phyloP scores from a whole-genome alignment of 1,284 basidiomycete genomes.

The Moesziomyces sp. region DNA sequence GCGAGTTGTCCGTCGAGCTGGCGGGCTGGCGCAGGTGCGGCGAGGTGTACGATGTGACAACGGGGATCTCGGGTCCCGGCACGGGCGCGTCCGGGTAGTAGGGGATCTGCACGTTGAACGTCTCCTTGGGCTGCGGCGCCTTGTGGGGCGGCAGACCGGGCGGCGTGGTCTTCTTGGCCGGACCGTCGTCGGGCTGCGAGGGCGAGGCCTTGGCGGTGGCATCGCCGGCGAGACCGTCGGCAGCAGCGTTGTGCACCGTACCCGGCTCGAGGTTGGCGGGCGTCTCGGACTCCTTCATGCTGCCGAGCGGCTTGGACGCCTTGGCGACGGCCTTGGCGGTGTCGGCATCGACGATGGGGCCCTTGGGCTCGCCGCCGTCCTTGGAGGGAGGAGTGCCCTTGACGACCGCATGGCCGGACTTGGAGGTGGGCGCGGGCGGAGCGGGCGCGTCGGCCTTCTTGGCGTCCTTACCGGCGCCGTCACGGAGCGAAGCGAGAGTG shows the following conservation, averaged over 20 bases:
- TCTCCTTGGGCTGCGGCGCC: conserved; percentile 44
- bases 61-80: conserved; percentile 45
- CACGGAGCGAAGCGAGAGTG: conserved; percentile 52
- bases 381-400: conserved; percentile 26
- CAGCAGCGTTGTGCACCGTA: conserved; percentile 48
- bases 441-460: conserved; percentile 18
- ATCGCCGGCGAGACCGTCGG: conserved; percentile 38
- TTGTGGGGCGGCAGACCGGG: conserved; percentile 56
- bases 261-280: conserved; percentile 53
- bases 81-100: conserved; percentile 52
- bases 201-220: conserved; percentile 42
- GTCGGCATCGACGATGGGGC: conserved; percentile 37
- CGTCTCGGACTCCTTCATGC: conserved; percentile 45
- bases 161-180: conserved; percentile 43
- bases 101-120: conserved; percentile 59
- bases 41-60: conserved; percentile 56
- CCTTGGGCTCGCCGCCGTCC: conserved; percentile 5
- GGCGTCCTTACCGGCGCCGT: conserved; percentile 5
- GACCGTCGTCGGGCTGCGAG: conserved; percentile 25
- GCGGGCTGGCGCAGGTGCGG: conserved; percentile 34
- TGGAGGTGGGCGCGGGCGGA: conserved; percentile 23
- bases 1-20: conserved; percentile 15
- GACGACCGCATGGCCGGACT: conserved; percentile 21
- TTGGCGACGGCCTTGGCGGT: conserved; percentile 37
- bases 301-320: conserved; percentile 39